A percentile compares a stretch with the other conserved stretches of the same genome.
phyloP scores from a whole-genome alignment of 768 basidiomycete genomes.

The Coprinopsis marcescibilis region DNA sequence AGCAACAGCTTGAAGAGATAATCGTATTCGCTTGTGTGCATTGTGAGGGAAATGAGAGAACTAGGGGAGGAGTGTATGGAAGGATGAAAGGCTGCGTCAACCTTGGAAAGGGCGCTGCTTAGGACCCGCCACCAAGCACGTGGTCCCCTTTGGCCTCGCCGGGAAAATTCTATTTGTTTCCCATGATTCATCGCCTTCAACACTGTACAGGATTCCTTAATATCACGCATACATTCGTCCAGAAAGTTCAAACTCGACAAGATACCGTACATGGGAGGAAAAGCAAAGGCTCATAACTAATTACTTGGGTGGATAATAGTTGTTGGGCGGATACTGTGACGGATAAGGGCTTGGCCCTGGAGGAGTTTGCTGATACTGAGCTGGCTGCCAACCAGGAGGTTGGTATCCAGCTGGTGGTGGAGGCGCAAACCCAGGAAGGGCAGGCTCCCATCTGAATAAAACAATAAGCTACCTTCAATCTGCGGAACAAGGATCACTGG shows the following conservation, averaged over 20 bases:
- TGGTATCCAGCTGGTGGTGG: conserved; percentile 10
- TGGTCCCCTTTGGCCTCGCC: conserved; percentile 16
- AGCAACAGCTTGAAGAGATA: conserved; percentile 95
- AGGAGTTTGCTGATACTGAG: conserved; percentile 7
- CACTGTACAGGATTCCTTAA: no score
- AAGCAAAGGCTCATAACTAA: neutral
- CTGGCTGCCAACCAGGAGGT: conserved; percentile 10
- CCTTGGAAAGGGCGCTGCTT: conserved; percentile 24
- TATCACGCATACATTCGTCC: no score
- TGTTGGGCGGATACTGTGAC: conserved; percentile 6
- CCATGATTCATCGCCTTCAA: neutral
- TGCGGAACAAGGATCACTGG: neutral
- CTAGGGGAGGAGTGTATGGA: conserved; percentile 26
- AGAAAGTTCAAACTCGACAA: no score
- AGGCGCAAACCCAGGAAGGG: conserved; percentile 3
- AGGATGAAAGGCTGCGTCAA: conserved; percentile 30
- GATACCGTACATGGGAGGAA: neutral
- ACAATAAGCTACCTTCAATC: neutral
- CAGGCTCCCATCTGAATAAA: conserved; percentile 21
- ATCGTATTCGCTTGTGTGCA: conserved; percentile 94
- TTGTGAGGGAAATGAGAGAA: conserved; percentile 30
- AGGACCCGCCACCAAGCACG: conserved; percentile 26
- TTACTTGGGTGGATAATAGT: neutral
- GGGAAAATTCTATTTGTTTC: neutral
- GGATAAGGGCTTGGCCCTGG: conserved; percentile 4